A percentile compares a stretch with the other conserved stretches of the same genome.
phyloP scores from a whole-genome alignment of 2,329 filamentous ascomycete genomes.

The Triangularia verruculosa region DNA sequence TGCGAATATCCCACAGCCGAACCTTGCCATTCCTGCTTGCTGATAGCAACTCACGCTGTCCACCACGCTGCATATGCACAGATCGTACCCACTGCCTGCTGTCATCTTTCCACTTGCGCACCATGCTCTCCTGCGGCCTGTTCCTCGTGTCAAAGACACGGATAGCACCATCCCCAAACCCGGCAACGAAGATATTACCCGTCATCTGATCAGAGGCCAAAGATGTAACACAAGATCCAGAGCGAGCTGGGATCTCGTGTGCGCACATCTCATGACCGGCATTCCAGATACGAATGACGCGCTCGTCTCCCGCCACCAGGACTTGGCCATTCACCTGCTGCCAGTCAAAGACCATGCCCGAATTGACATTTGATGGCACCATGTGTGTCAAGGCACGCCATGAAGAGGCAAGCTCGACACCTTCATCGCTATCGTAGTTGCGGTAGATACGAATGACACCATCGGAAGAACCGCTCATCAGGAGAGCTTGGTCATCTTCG shows the following conservation, averaged over 20 bases:
- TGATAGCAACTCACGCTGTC: constrained; percentile 84
- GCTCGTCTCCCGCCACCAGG: constrained; percentile 92
- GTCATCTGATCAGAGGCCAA: constrained; percentile 97
- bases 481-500: constrained; percentile 90
- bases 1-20: constrained; percentile 92
- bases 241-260: constrained; percentile 90
- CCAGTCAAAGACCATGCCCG: constrained; percentile 97
- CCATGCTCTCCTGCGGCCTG: constrained; percentile 84
- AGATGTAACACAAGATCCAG: constrained; percentile 92
- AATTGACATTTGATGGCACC: constrained; percentile 89
- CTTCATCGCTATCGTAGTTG: constrained; percentile 76
- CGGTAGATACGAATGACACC: constrained; percentile 91
- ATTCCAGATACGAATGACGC: constrained; percentile 95
- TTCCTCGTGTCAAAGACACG: constrained; percentile 89
- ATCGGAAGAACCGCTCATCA: constrained; percentile 94
- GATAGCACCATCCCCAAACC: constrained; percentile 92
- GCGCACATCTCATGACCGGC: constrained; percentile 89
- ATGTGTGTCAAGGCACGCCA: constrained; percentile 93
- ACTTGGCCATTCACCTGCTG: constrained; percentile 95
- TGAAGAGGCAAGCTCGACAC: constrained; percentile 80
- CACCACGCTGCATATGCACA: constrained; percentile 94
- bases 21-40: constrained; percentile 92
- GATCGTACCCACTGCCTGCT: constrained; percentile 88
- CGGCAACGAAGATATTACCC: constrained; percentile 91
- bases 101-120: constrained; percentile 95